Conservation (phyloP, 1,284 basidiomycete species). For the Microbotryum lychnidis-dioicae region DNA sequence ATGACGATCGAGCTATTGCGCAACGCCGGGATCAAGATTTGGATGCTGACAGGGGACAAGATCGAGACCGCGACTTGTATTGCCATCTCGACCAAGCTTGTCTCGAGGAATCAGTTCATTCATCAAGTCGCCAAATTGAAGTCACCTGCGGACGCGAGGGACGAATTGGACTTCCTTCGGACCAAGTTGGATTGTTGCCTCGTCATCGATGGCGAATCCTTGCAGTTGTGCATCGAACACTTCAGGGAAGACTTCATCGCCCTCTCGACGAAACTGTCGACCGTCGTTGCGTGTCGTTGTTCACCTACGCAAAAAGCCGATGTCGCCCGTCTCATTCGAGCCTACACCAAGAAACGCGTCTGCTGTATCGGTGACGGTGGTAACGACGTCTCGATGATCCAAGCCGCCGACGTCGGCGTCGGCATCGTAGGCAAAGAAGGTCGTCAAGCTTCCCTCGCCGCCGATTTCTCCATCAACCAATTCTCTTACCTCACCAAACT, state of each 20-base stretch:
- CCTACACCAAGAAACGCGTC: conserved; percentile 83
- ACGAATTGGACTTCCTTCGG: conserved; percentile 89
- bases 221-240: conserved; percentile 80
- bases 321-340: conserved; percentile 83
- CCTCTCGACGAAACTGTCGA: conserved; percentile 88
- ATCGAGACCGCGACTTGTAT: conserved; percentile 99
- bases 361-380: conserved; percentile 97
- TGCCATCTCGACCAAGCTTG: conserved; percentile 92
- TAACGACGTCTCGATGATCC: conserved; percentile 94
- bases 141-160: conserved; percentile 69
- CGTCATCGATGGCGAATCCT: conserved; percentile 96
- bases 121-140: conserved; percentile 93
- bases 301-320: conserved; percentile 99
- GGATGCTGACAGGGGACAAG: conserved; percentile 99
- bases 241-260: conserved; percentile 93
- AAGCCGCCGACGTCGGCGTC: conserved; percentile 86
- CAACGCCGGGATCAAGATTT: conserved; percentile 97
- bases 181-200: conserved; percentile 94
- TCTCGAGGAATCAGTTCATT: conserved; percentile 93
- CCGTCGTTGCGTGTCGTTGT: conserved; percentile 94
- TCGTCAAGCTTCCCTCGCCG: conserved; percentile 92
- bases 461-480: conserved; percentile 95
- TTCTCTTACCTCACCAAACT: conserved; percentile 93
- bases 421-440: conserved; percentile 99
- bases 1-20: conserved; percentile 83